These are phyloP conservation scores for Petrea volubilis DNA, from an alignment of 257 asterid genomes.

Conservation along the genomic window DNA sequence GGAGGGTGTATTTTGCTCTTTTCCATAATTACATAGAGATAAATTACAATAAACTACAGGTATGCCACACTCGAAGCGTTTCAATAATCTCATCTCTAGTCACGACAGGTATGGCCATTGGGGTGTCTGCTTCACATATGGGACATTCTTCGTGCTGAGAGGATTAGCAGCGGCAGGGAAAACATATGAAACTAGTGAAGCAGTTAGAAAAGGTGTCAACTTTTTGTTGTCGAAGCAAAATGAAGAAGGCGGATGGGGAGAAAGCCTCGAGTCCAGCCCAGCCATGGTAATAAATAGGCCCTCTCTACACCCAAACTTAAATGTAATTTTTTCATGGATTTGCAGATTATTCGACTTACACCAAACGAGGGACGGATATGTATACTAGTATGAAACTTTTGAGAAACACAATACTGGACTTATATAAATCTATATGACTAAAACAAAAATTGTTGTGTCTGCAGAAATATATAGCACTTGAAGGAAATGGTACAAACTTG, in stretches of 20 bases:
- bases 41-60: too few relatives aligned
- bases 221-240: conserved; percentile 60
- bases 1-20: too few relatives aligned
- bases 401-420: neutral
- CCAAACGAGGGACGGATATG: too few relatives aligned
- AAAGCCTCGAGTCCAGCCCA: conserved; percentile 75
- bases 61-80: too few relatives aligned
- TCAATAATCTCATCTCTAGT: neutral
- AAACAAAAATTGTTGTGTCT: neutral
- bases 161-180: conserved; percentile 61
- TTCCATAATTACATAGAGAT: too few relatives aligned
- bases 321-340: too few relatives aligned
- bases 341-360: too few relatives aligned
- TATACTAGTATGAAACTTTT: neutral
- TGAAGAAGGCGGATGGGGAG: conserved; percentile 93
- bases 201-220: conserved; percentile 51
- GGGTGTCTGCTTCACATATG: conserved; percentile 79
- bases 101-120: conserved; percentile 65
- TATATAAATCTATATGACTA: neutral
- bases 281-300: conserved; percentile 50
- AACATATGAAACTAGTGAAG: conserved; percentile 50
- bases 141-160: conserved; percentile 57
- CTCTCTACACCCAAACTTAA: neutral
- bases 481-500: conserved; percentile 68
- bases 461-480: conserved; percentile 74